Percentiles rank a stretch among this genome's conserved stretches.
Conservation (phyloP, 139 green algal genomes). For the Klebsormidium nitens region DNA sequence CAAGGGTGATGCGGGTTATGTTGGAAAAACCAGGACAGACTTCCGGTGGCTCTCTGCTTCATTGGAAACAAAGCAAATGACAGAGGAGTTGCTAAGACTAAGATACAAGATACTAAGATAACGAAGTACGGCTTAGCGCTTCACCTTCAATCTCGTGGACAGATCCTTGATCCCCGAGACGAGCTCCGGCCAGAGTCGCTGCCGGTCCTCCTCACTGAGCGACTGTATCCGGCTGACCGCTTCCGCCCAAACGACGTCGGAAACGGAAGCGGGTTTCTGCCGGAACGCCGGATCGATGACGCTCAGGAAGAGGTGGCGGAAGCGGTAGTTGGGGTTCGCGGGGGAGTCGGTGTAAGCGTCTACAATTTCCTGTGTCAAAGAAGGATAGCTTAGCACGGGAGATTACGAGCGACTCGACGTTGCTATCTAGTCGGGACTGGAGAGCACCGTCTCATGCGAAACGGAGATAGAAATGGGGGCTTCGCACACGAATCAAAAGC, state of each 20-base stretch:
- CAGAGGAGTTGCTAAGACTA: neutral
- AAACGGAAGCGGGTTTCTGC: slow-evolving; percentile 15
- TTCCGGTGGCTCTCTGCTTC: neutral
- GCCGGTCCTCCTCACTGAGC: slow-evolving; percentile 1
- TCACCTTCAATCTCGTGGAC: slow-evolving; percentile 3
- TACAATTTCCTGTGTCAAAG: no score
- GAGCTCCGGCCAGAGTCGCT: slow-evolving; percentile 25
- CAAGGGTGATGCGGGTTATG: no score
- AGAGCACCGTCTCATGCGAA: no score
- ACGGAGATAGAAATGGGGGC: no score
- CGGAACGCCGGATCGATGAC: slow-evolving; percentile 12
- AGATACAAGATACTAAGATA: neutral
- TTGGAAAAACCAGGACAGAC: neutral
- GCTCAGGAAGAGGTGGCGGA: slow-evolving; percentile 26
- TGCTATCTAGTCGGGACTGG: no score
- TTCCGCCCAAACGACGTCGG: slow-evolving; percentile 9
- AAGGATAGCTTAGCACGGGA: no score
- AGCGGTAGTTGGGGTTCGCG: slow-evolving; percentile 12
- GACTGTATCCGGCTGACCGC: slow-evolving; percentile 10
- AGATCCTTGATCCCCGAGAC: slow-evolving; percentile 26
- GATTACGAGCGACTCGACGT: no score
- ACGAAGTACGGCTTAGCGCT: neutral
- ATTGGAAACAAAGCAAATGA: neutral
- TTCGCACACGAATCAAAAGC: no score
- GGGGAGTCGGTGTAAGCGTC: slow-evolving; percentile 16